Evolutionary conservation across 1,139 yeast genomes (phyloP), one percentile per base, ranked within the genome.

Genomic region (Kodamaea sp.): DNA sequence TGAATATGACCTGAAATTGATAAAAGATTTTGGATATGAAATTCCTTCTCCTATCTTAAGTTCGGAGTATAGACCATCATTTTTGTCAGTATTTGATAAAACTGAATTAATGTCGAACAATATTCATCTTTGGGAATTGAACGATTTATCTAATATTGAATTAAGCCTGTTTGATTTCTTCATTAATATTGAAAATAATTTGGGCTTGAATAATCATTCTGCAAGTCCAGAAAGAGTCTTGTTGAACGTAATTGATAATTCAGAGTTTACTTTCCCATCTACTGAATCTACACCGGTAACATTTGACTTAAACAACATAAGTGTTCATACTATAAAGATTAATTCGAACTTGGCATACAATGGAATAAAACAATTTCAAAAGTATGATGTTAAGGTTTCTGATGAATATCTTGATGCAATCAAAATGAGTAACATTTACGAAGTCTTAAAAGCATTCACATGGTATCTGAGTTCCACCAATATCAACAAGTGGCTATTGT

Each of bases 221-320:
- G 43, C 49, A 26, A 40, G 40, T 27, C 52, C 53, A 28, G 54
- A 56, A 34, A 58, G 59, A 34, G 55, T 66, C 6, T 43, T 67
- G 8, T 45, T 67, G 20, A 64, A 67, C 1, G 53, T 71, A 0
- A 58, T 71, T n/a, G 78, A 72, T 44, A 71, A 70, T 45, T 36
- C 48, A 3, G 73, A 67, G 38, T 70, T 56, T 38, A 54, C 75
- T 1, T 74, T 75, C 0, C 37, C 50, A 3, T 65, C 73, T 6
- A 50, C 63, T 0, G 73, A 67, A 40, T 48, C 59, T 2, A 51
- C 69, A 1, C 61, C 64, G 2, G 48, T 61, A 6, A 52, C 61
- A 0, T 55, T 61, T 27, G 48, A 53, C 29, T 38, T 40, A 7
- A 26, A 31, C 6, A 39, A 40, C 8, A 27, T 23, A 22, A 53